A percentile compares a stretch with the other conserved stretches of the same genome.
Evolutionary conservation across 208 protist species (phyloP).

Genomic region (Trichomonas vaginalis): DNA sequence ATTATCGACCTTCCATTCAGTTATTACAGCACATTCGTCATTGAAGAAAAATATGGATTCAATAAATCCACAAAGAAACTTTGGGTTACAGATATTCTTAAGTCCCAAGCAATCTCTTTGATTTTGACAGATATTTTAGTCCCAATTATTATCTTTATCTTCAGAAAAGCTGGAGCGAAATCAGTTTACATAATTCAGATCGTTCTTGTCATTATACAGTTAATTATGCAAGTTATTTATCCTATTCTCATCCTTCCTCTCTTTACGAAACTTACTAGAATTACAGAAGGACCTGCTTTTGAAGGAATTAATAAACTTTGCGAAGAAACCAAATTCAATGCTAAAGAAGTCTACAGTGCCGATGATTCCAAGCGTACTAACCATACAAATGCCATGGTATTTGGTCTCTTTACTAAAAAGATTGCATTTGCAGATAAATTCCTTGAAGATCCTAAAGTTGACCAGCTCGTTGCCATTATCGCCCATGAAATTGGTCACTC

Average conservation of each 20-base stretch:
- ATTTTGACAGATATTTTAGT: neutral
- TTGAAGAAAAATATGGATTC: constrained; percentile 21
- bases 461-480: neutral
- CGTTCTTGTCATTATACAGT: neutral
- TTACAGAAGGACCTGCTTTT: neutral
- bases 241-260: neutral
- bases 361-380: neutral
- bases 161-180: neutral
- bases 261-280: neutral
- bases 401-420: neutral
- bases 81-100: neutral
- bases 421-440: neutral
- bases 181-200: neutral
- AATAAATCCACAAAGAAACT: constrained; percentile 4
- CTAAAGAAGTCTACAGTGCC: neutral
- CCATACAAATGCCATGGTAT: neutral
- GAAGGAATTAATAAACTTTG: neutral
- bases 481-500: constrained; percentile 11
- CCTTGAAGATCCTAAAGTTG: neutral
- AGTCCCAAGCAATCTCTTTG: neutral
- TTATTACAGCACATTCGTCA: neutral
- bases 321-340: neutral
- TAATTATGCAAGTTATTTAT: neutral
- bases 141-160: neutral
- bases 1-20: neutral